Evolutionary conservation across 2,329 filamentous ascomycete species (phyloP).

Genomic region (Triangularia setosa): DNA sequence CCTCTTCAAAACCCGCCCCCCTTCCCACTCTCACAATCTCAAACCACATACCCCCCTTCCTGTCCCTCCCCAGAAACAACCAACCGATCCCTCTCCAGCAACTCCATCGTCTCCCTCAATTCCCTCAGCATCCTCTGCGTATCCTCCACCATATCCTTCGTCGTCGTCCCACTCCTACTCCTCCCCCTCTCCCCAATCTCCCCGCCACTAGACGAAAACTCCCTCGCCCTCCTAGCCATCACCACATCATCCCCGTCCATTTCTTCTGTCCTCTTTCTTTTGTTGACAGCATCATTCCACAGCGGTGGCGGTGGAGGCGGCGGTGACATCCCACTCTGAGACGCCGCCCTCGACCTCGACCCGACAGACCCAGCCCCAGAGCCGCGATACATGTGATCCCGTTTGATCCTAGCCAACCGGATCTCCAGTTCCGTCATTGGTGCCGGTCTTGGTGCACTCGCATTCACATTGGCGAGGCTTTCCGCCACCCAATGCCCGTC

Average conservation of each 20-base stretch:
- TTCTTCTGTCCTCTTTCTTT: slow-evolving; percentile 17
- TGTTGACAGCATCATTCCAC: not conserved
- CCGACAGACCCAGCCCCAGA: not conserved
- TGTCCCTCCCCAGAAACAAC: slow-evolving; percentile 8
- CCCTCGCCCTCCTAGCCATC: not conserved
- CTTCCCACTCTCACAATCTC: not conserved
- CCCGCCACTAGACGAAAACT: slow-evolving; percentile 11
- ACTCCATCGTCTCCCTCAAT: slow-evolving; percentile 27
- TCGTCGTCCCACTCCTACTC: slow-evolving; percentile 12
- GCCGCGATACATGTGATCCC: not conserved
- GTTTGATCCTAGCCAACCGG: not conserved
- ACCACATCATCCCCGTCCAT: not conserved
- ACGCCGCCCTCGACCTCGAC: not conserved
- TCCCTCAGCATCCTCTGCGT: slow-evolving; percentile 26
- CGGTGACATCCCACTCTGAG: slow-evolving; percentile 7
- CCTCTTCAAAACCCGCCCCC: not conserved
- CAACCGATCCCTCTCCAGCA: slow-evolving; percentile 20
- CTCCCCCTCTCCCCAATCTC: not conserved
- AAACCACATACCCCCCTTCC: not conserved
- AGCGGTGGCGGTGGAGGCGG: slow-evolving; percentile 7
- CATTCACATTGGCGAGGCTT: slow-evolving; percentile 12
- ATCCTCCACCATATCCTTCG: slow-evolving; percentile 23
- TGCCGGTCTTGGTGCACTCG: not conserved
- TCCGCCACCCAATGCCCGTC: slow-evolving; percentile 53
- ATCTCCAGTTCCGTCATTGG: not conserved